Evolutionary conservation across 352 stramenopile genomes (phyloP).

Genomic region (Pythium apleroticum): DNA sequence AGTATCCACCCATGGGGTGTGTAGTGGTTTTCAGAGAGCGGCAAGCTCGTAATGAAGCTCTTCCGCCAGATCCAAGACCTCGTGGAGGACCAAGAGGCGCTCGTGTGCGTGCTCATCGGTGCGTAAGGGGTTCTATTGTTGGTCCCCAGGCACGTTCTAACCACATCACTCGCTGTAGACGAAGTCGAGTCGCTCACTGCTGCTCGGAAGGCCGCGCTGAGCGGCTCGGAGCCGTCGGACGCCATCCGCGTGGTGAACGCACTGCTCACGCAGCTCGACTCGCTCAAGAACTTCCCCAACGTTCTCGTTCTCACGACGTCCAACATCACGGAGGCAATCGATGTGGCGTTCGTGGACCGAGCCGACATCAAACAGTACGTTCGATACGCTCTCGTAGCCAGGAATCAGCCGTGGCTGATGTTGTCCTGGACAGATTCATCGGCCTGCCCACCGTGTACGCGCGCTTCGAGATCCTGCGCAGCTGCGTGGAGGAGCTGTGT

Average conservation of each 20-base stretch:
- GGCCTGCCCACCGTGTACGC: slow-evolving; percentile 56
- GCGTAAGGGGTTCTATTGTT: neutral
- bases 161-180: slow-evolving; percentile 36
- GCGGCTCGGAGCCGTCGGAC: slow-evolving; percentile 87
- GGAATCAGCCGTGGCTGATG: neutral
- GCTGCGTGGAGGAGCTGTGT: slow-evolving; percentile 79
- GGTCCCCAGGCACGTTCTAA: neutral
- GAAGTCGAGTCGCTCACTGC: slow-evolving; percentile 92
- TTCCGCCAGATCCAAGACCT: slow-evolving; percentile 92
- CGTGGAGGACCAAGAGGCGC: slow-evolving; percentile 81
- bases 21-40: slow-evolving; percentile 94
- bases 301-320: slow-evolving; percentile 94
- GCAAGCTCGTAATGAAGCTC: slow-evolving; percentile 92
- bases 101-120: slow-evolving; percentile 92
- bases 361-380: slow-evolving; percentile 92
- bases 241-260: slow-evolving; percentile 92
- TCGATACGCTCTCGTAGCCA: slow-evolving; percentile 10
- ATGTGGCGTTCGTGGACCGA: slow-evolving; percentile 91
- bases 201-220: slow-evolving; percentile 64
- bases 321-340: slow-evolving; percentile 91
- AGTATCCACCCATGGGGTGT: too few species aligned
- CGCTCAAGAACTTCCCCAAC: slow-evolving; percentile 80
- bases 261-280: slow-evolving; percentile 88
- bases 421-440: slow-evolving; percentile 46
- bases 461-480: slow-evolving; percentile 82